These are phyloP conservation scores for Arbutus unedo DNA, from an alignment of 148 eudicot species.

Conservation along the genomic window DNA sequence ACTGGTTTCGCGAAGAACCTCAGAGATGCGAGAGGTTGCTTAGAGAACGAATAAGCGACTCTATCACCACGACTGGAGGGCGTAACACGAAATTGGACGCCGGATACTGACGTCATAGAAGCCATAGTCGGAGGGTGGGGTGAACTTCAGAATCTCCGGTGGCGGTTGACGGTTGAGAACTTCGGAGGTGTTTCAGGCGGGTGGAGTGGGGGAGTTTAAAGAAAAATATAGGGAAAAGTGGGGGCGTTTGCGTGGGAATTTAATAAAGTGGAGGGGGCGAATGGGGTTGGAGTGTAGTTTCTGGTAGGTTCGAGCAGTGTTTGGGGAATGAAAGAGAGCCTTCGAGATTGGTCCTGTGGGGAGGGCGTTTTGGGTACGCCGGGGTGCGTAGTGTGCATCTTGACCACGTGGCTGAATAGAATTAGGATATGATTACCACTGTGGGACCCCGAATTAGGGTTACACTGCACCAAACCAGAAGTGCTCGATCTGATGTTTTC, in stretches of 20 bases:
- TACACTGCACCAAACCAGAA: too few relatives aligned
- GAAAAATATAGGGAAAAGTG: neutral
- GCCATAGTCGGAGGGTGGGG: constrained; percentile 15
- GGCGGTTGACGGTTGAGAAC: neutral
- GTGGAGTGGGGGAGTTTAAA: neutral
- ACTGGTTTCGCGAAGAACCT: constrained; percentile 18
- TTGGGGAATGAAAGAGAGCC: neutral
- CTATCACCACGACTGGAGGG: neutral
- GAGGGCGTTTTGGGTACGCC: too few relatives aligned
- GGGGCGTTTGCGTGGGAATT: neutral
- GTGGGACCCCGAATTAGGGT: neutral
- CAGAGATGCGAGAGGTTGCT: constrained; percentile 27
- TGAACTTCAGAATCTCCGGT: too few relatives aligned
- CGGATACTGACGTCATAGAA: constrained; percentile 33
- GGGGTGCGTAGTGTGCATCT: neutral
- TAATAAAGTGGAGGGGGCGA: neutral
- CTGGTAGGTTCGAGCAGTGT: neutral
- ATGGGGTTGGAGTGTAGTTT: neutral
- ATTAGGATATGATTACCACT: neutral
- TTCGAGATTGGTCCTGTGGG: neutral
- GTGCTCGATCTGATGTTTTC: too few relatives aligned
- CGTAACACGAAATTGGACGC: constrained; percentile 13
- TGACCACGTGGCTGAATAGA: neutral
- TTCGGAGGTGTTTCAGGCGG: neutral
- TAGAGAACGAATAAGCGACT: constrained; percentile 28